Evolutionary conservation across 768 basidiomycete species (phyloP).

Genomic region (Panaeolus cyanescens): DNA sequence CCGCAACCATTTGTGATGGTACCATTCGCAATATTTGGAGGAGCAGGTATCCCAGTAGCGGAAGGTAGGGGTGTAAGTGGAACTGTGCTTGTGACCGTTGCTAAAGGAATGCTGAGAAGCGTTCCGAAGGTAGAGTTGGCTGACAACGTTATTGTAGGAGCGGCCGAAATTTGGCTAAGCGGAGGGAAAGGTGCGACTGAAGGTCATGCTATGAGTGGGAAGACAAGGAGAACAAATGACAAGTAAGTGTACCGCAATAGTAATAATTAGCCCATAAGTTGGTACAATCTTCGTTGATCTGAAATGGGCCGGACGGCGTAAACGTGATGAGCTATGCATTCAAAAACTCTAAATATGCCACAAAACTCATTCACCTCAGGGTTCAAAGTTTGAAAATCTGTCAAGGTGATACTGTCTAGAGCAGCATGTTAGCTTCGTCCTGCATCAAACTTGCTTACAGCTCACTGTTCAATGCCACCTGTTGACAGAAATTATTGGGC

Average conservation of each 20-base stretch:
- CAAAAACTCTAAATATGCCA: background rate
- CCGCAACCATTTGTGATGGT: constrained; percentile 21
- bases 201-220: background rate
- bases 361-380: constrained; percentile 13
- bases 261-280: constrained; percentile 22
- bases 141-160: constrained; percentile 1
- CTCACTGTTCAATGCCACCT: constrained; percentile 11
- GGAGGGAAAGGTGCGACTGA: constrained; percentile 24
- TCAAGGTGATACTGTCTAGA: constrained; percentile 13
- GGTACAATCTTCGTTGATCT: constrained; percentile 24
- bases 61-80: constrained; percentile 4
- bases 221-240: background rate
- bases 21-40: constrained; percentile 19
- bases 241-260: constrained; percentile 14
- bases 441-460: background rate
- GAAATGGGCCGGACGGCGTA: too few species aligned
- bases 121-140: constrained; percentile 3
- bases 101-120: constrained; percentile 10
- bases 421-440: background rate
- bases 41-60: constrained; percentile 18
- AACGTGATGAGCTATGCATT: background rate
- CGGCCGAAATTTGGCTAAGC: constrained; percentile 9
- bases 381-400: constrained; percentile 23
- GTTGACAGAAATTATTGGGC: constrained; percentile 18
- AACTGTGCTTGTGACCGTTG: constrained; percentile 6